Conservation (phyloP, 202 grass and related monocot species). For the Zizania palustris region DNA sequence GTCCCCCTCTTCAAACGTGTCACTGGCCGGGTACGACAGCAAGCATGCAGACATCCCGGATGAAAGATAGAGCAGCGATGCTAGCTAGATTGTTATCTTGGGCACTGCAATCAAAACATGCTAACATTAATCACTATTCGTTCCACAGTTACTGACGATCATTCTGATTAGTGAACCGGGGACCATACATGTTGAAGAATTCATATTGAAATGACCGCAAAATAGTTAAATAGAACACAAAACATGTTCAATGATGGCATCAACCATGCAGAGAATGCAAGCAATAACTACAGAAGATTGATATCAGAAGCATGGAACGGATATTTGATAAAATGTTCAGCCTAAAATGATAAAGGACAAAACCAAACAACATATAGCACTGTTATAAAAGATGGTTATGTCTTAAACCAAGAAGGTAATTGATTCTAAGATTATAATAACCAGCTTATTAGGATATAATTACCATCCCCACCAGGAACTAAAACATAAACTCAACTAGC, state of each 20-base stretch:
- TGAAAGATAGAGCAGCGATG: slow-evolving; percentile 70
- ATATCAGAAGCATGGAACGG: slow-evolving; percentile 17
- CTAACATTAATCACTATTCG: not conserved
- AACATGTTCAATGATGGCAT: not conserved
- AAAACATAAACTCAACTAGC: no score
- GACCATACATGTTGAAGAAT: not conserved
- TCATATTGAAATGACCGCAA: not conserved
- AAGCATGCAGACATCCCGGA: slow-evolving; percentile 56
- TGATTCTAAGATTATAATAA: no score
- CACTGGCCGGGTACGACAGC: slow-evolving; percentile 70
- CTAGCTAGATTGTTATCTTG: slow-evolving; percentile 60
- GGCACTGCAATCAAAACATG: slow-evolving; percentile 40
- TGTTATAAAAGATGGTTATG: no score
- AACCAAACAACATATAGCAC: no score
- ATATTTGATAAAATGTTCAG: no score
- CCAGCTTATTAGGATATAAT: no score
- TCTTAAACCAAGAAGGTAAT: no score
- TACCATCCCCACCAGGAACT: no score
- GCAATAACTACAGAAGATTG: slow-evolving; percentile 2
- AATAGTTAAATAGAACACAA: not conserved
- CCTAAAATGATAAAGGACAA: no score
- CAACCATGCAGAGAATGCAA: slow-evolving; percentile 17
- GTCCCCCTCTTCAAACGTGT: slow-evolving; percentile 55
- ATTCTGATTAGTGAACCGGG: not conserved
- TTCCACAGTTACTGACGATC: not conserved